Conservation (phyloP, 768 basidiomycete species). For the Suillus spraguei region DNA sequence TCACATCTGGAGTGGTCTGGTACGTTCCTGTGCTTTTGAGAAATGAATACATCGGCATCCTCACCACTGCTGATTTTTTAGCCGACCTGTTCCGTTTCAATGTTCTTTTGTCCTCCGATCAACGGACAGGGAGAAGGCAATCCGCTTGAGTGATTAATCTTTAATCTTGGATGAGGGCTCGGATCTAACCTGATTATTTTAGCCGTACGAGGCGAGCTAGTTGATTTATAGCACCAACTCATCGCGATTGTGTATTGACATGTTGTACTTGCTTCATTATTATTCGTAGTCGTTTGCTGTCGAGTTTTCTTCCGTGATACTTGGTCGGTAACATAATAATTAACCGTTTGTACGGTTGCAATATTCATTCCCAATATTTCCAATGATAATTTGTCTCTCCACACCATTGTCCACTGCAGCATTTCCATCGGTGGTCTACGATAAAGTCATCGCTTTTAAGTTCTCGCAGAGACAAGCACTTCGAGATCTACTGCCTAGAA, state of each 20-base stretch:
- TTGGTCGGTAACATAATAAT: neutral
- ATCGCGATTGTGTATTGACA: neutral
- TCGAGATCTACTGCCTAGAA: neutral
- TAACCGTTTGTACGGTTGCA: slow-evolving; percentile 2
- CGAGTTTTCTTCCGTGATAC: neutral
- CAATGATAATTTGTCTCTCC: slow-evolving; percentile 4
- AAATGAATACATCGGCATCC: neutral
- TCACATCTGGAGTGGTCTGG: slow-evolving; percentile 35
- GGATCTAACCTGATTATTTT: neutral
- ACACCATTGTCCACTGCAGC: neutral
- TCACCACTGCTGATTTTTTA: slow-evolving; percentile 19
- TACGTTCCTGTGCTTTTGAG: slow-evolving; percentile 20
- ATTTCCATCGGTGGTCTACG: neutral
- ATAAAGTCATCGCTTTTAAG: neutral
- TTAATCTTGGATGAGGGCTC: neutral
- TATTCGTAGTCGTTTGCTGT: neutral
- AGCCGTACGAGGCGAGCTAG: neutral
- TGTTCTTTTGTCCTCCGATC: slow-evolving; percentile 34
- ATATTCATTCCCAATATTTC: neutral
- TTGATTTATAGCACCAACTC: neutral
- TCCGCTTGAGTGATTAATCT: slow-evolving; percentile 16
- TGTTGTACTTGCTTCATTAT: neutral
- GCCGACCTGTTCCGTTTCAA: slow-evolving; percentile 32
- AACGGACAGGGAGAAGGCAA: slow-evolving; percentile 23
- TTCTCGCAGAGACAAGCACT: neutral